Evolutionary conservation across 2,329 filamentous ascomycete genomes (phyloP).

Genomic region (Epicoccum nigrum): DNA sequence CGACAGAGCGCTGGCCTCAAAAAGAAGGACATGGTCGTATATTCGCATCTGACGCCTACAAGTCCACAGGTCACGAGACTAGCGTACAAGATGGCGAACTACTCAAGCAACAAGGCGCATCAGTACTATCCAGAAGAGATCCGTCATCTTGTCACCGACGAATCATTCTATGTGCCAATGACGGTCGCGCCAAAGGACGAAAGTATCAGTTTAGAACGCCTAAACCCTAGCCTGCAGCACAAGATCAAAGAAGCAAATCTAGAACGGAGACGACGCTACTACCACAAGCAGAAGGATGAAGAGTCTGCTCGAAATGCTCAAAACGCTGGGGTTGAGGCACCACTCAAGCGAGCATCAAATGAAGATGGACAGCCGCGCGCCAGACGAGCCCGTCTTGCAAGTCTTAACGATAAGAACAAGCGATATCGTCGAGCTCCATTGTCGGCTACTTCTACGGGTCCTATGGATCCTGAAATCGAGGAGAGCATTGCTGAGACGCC

Average conservation of each 20-base stretch:
- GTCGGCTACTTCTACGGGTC: conserved; percentile 2
- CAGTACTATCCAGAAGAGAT: conserved; percentile 44
- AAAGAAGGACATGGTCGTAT: conserved; percentile 58
- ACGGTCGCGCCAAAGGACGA: conserved; percentile 36
- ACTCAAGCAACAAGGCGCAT: conserved; percentile 36
- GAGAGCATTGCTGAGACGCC: conserved; percentile 6
- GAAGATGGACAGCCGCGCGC: conserved; percentile 14
- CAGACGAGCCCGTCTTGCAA: conserved; percentile 33
- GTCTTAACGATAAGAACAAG: conserved; percentile 35
- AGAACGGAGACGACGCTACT: conserved; percentile 19
- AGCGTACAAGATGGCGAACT: conserved; percentile 58
- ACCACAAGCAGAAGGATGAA: conserved; percentile 26
- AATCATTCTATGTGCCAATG: conserved; percentile 24
- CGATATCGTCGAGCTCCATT: conserved; percentile 23
- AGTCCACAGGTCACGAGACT: conserved; percentile 56
- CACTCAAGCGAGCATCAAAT: conserved; percentile 14
- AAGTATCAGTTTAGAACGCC: conserved; percentile 30
- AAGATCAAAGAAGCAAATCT: conserved; percentile 28
- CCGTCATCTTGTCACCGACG: conserved; percentile 31
- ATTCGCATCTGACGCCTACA: conserved; percentile 53
- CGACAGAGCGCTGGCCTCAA: conserved; percentile 43
- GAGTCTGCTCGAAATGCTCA: conserved; percentile 26
- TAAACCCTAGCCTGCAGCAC: conserved; percentile 28
- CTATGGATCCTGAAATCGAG: conserved; percentile 20
- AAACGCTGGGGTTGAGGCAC: conserved; percentile 27